These are phyloP conservation scores for Typha latifolia DNA, from an alignment of 176 grass and related monocot species.

Conservation along the genomic window DNA sequence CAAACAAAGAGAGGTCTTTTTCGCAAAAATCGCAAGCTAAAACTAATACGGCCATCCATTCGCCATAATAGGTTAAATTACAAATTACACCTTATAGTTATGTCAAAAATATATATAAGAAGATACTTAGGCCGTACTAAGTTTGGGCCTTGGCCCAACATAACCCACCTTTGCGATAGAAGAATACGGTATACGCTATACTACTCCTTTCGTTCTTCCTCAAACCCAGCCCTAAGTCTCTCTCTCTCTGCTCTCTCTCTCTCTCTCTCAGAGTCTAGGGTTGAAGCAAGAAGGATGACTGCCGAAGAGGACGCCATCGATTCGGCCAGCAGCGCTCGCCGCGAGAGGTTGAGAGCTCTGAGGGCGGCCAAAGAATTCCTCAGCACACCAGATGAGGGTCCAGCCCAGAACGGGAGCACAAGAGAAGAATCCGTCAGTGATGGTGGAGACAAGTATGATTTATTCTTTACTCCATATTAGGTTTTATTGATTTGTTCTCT, in stretches of 20 bases:
- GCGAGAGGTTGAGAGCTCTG: slow-evolving; percentile 57
- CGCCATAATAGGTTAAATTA: too few species aligned
- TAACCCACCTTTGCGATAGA: too few species aligned
- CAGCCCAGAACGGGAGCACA: neutral
- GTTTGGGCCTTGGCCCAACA: too few species aligned
- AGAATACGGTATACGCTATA: neutral
- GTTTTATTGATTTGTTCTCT: neutral
- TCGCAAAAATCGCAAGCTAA: too few species aligned
- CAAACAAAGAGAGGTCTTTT: too few species aligned
- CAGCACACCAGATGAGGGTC: slow-evolving; percentile 33
- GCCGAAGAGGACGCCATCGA: slow-evolving; percentile 37
- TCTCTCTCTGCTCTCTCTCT: neutral
- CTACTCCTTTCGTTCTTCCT: neutral
- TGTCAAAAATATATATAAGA: too few species aligned
- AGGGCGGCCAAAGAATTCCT: slow-evolving; percentile 59
- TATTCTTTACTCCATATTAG: neutral
- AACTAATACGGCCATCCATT: too few species aligned
- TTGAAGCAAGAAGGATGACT: slow-evolving; percentile 21
- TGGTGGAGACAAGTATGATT: neutral
- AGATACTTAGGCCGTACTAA: too few species aligned
- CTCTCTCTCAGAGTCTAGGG: neutral
- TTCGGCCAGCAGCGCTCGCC: slow-evolving; percentile 19
- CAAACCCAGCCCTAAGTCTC: neutral
- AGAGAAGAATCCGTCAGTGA: slow-evolving; percentile 15
- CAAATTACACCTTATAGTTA: too few species aligned